Evolutionary conservation across 306 rosid genomes (phyloP), one percentile per base, ranked within the genome.

Genomic region (Senna siamea): DNA sequence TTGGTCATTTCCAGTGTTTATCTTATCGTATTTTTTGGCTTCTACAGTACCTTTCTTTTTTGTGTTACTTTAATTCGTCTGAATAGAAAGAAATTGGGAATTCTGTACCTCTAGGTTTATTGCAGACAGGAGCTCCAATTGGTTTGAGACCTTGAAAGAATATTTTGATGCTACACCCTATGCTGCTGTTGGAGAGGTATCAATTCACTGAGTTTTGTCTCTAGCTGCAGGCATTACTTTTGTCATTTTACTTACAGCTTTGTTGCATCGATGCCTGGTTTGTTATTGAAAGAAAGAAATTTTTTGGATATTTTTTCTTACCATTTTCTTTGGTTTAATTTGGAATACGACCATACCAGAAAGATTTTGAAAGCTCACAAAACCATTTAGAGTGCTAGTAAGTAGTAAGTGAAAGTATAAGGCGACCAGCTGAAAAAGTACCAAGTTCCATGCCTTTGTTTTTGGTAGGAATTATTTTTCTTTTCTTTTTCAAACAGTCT

Each of bases 101-200:
- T 65, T 46, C 19, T 18, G 19, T 37, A 28, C 7, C 7, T 83
- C 56, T 67, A 89, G 97, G 97, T 88, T 8, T 61, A 85, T 93
- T 77, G 80, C 70, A 14, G 88, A 81, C 35, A 89, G 90, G 73
- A 89, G 84, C 11, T 87, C 96, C 23, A 53, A 76, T 66, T 89
- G 93, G 96, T 77, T 89, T 54, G 65, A 81, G 19, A 86, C 88
- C 0, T 55, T 90, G 69, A 90, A 79, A 46, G 86, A 86, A 2
- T 83, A 70, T 58, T 88, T 93, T 55, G 96, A 85, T 14, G 71
- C 89, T 23, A 83, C 92, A 4, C 96, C 93, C 43, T 78, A 76
- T 22, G 92, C 96, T 55, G 96, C 97, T 0, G 87, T 90, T 73
- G 98, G 97, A 66, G 98, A 90, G 96, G 91, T 90, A 74, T 66